Evolutionary conservation across 2,329 filamentous ascomycete species (phyloP).

Genomic region (Zymoseptoria brevis): DNA sequence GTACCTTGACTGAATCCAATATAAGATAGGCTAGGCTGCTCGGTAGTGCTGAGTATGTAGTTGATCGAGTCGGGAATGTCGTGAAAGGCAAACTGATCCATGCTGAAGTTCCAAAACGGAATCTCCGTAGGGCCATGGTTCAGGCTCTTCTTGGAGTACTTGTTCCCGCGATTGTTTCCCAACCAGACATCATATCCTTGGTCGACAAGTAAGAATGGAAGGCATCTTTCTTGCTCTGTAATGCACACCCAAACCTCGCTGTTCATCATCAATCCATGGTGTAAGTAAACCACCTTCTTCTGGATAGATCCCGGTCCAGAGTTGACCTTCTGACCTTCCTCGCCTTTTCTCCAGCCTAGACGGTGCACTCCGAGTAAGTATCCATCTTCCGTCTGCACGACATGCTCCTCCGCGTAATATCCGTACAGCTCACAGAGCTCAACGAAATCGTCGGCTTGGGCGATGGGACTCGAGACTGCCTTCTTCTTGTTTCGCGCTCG

Average conservation of each 20-base stretch:
- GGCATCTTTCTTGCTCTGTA: conserved; percentile 74
- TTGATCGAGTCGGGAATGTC: conserved; percentile 93
- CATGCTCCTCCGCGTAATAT: conserved; percentile 91
- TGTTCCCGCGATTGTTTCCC: conserved; percentile 96
- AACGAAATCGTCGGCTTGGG: conserved; percentile 82
- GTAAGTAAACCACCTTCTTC: conserved; percentile 87
- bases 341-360: conserved; percentile 71
- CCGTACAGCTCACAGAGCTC: conserved; percentile 89
- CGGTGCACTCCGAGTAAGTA: conserved; percentile 87
- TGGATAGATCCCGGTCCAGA: conserved; percentile 55
- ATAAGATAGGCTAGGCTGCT: conserved; percentile 79
- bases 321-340: conserved; percentile 74
- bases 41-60: conserved; percentile 80
- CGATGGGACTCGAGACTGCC: conserved; percentile 49
- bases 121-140: conserved; percentile 63
- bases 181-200: conserved; percentile 95
- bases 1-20: conserved; percentile 97
- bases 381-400: conserved; percentile 89
- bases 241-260: conserved; percentile 96
- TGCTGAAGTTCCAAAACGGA: conserved; percentile 94
- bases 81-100: conserved; percentile 95
- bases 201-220: conserved; percentile 85
- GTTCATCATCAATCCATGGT: conserved; percentile 97
- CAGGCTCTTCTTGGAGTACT: conserved; percentile 94
- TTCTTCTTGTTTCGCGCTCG: conserved; percentile 61